A percentile compares a stretch with the other conserved stretches of the same genome.
phyloP scores from a whole-genome alignment of 1,284 basidiomycete species.

The Fomes fomentarius region DNA sequence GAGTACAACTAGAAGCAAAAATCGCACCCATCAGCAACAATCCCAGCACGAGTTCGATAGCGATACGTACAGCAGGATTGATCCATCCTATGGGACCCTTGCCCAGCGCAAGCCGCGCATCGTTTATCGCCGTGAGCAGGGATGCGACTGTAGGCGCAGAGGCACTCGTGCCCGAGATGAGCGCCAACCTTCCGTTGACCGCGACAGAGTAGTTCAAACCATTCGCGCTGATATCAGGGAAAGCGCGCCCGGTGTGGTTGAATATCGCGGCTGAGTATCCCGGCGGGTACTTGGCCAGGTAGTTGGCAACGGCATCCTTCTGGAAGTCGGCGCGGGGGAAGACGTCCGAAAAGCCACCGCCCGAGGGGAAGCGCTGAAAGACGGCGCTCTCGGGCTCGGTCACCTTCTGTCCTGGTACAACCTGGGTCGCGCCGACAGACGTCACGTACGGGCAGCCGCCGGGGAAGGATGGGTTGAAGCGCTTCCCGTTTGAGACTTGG shows the following conservation, averaged over 20 bases:
- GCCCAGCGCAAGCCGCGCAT: slow-evolving; percentile 49
- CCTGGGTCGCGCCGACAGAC: slow-evolving; percentile 59
- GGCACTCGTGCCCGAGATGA: slow-evolving; percentile 50
- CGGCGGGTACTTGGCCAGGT: slow-evolving; percentile 38
- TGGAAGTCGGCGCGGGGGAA: slow-evolving; percentile 47
- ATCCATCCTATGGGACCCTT: slow-evolving; percentile 57
- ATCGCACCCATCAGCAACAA: slow-evolving; percentile 32
- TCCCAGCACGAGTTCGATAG: slow-evolving; percentile 16
- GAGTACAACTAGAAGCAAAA: slow-evolving; percentile 38
- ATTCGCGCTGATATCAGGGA: slow-evolving; percentile 49
- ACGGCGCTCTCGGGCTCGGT: slow-evolving; percentile 53
- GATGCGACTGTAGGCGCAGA: slow-evolving; percentile 38
- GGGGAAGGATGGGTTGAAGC: slow-evolving; percentile 59
- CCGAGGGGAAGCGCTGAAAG: slow-evolving; percentile 39
- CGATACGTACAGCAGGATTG: slow-evolving; percentile 44
- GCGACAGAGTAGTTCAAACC: slow-evolving; percentile 34
- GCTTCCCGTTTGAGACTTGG: slow-evolving; percentile 35
- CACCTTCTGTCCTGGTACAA: slow-evolving; percentile 41
- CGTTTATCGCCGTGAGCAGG: slow-evolving; percentile 64
- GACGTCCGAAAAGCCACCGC: slow-evolving; percentile 50
- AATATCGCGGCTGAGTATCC: slow-evolving; percentile 35
- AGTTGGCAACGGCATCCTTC: slow-evolving; percentile 36
- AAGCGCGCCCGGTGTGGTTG: slow-evolving; percentile 40
- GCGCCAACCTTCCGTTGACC: slow-evolving; percentile 36
- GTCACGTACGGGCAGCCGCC: slow-evolving; percentile 60